These are phyloP conservation scores for Cephalotrichum gorgonifer DNA, from an alignment of 2,329 filamentous ascomycete genomes.

Conservation along the genomic window DNA sequence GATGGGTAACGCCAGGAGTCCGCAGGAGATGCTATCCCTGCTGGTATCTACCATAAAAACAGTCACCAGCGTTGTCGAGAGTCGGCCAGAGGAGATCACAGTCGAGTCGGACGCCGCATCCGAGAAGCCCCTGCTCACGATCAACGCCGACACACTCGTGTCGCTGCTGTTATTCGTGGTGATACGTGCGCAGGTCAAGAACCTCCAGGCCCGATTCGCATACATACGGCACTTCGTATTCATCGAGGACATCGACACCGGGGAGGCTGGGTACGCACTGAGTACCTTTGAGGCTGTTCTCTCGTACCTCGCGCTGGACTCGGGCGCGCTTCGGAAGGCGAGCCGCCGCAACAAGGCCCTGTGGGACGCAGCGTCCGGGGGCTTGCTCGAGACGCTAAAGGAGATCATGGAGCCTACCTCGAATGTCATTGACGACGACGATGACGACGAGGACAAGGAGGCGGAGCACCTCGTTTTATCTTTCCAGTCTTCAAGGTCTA, in stretches of 20 bases:
- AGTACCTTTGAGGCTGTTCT: constrained; percentile 94
- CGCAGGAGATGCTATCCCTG: constrained; percentile 81
- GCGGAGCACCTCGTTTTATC: constrained; percentile 9
- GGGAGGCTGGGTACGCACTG: constrained; percentile 89
- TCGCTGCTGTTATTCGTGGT: constrained; percentile 86
- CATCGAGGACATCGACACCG: constrained; percentile 92
- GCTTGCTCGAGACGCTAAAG: constrained; percentile 64
- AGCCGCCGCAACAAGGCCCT: constrained; percentile 77
- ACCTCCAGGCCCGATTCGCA: constrained; percentile 78
- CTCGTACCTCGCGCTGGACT: constrained; percentile 76
- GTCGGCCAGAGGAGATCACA: not conserved
- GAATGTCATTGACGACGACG: constrained; percentile 29
- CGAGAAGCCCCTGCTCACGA: constrained; percentile 48
- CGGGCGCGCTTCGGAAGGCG: constrained; percentile 68
- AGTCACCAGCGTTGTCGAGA: constrained; percentile 52
- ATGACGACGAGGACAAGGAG: constrained; percentile 27
- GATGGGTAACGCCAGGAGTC: constrained; percentile 65
- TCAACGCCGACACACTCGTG: constrained; percentile 84
- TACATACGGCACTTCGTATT: constrained; percentile 98
- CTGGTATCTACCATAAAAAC: constrained; percentile 73
- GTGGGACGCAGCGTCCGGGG: constrained; percentile 78
- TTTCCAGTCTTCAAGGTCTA: constrained; percentile 13
- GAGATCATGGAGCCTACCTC: constrained; percentile 67
- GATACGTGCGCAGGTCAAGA: constrained; percentile 77
- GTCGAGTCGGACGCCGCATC: constrained; percentile 35